phyloP scores from a whole-genome alignment of 1,139 yeast genomes.

The Citeromyces hawaiiensis region DNA sequence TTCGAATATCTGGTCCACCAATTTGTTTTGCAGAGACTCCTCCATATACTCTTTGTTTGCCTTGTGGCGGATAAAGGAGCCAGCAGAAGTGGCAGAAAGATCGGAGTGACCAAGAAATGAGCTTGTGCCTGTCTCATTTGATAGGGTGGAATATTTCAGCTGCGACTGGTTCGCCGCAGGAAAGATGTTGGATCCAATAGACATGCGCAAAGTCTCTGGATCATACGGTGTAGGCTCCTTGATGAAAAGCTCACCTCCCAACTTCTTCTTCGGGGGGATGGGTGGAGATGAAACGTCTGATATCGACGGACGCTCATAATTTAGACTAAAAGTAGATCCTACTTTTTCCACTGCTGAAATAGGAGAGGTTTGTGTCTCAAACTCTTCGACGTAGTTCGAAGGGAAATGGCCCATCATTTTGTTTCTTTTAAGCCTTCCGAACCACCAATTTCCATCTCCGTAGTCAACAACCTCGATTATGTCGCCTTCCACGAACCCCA shows the following conservation, averaged over 20 bases:
- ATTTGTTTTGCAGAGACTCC: constrained; percentile 17
- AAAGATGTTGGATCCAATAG: constrained; percentile 1
- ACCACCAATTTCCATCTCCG: constrained; percentile 91
- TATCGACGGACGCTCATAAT: background rate
- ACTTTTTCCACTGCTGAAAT: background rate
- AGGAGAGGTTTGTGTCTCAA: constrained; percentile 18
- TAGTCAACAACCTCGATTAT: constrained; percentile 67
- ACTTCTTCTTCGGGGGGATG: constrained; percentile 11
- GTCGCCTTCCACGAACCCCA: constrained; percentile 91
- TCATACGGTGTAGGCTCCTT: constrained; percentile 1
- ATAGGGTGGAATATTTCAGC: constrained; percentile 14
- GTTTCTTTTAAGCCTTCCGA: constrained; percentile 69
- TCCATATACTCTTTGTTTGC: constrained; percentile 18
- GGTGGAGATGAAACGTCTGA: constrained; percentile 9
- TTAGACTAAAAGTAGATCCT: constrained; percentile 3
- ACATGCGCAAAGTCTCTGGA: constrained; percentile 4
- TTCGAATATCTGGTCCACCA: constrained; percentile 20
- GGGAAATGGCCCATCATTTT: constrained; percentile 82
- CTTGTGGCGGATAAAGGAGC: constrained; percentile 54
- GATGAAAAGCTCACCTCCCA: constrained; percentile 4
- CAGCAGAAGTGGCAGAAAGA: constrained; percentile 83
- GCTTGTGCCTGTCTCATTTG: constrained; percentile 18
- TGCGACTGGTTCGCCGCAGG: constrained; percentile 9
- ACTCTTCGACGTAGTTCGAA: constrained; percentile 63
- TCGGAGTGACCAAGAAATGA: constrained; percentile 31